Conservation (phyloP, 2,329 filamentous ascomycete species). For the Monosporascus sp. region DNA sequence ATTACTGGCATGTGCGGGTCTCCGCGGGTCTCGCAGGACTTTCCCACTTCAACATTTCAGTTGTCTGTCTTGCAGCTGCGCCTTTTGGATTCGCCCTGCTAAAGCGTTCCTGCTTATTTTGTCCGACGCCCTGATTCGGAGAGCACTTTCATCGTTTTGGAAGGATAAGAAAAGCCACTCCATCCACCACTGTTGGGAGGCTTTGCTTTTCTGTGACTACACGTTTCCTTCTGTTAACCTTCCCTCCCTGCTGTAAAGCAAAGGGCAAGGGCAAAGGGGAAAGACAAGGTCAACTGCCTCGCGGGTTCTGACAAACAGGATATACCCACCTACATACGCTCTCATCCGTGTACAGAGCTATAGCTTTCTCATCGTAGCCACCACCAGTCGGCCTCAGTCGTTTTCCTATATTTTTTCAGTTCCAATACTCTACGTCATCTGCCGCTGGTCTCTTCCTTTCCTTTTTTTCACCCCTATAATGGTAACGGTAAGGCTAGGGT, state of each 20-base stretch:
- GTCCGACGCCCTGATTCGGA: not conserved
- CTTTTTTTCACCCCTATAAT: constrained; percentile 15
- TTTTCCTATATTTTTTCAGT: not conserved
- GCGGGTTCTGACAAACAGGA: not conserved
- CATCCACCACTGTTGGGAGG: not conserved
- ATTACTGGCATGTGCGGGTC: not conserved
- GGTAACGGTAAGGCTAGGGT: constrained; percentile 28
- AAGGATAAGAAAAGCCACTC: not conserved
- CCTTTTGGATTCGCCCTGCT: not conserved
- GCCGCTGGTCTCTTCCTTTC: constrained; percentile 7
- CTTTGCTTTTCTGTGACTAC: not conserved
- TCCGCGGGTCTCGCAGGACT: not conserved
- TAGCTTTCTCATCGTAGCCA: not conserved
- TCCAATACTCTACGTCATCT: not conserved
- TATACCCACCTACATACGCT: not conserved
- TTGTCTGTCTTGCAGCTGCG: too few relatives aligned
- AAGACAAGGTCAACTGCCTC: not conserved
- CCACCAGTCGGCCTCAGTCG: not conserved
- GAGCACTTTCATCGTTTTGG: not conserved
- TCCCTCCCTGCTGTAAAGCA: not conserved
- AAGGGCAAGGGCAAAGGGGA: not conserved
- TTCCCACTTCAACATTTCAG: not conserved
- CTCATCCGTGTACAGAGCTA: not conserved
- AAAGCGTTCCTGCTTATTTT: not conserved
- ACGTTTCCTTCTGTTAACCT: not conserved